Evolutionary conservation across 2,329 filamentous ascomycete genomes (phyloP), one percentile per base, ranked within the genome.

Genomic region (Alternaria sp.): DNA sequence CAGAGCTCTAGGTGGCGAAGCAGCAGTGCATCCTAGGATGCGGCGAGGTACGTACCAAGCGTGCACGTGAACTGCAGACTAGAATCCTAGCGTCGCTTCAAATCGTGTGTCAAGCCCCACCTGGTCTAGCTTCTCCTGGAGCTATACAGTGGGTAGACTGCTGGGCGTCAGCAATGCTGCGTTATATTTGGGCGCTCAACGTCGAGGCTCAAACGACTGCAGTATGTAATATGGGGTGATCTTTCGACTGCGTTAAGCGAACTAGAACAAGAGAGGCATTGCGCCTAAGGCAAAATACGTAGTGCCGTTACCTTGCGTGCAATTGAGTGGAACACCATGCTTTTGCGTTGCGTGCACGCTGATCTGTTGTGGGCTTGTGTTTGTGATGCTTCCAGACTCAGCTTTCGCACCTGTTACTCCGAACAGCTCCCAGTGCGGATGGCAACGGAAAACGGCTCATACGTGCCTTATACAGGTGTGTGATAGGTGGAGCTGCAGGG

Each of bases 401-500:
- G 41, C 33, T 46, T 58, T 53, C 64, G 49, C 63, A 37, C 37
- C 18, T 59, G 53, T 61, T 66, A 37, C 60, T 64, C 30, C 55
- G 58, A 63, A 61, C 55, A 60, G 61, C 56, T 25, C 58, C 57
- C 56, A 59, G 30, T 59, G 28, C 59, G 53, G 57, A 50, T 58
- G 20, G 53, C 14, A 46, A 26, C 15, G 15, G 50, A 26, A n/a
- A 43, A 61, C 45, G 55, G 28, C 44, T 45, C 62, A 45, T 12
- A 45, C 50, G 37, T 57, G 26, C 10, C 28, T 23, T 23, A 54
- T 47, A 30, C 44, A 44, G 51, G 23, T 55, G 21, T 41, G 26
- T 68, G 68, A 71, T 69, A 67, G 68, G 69, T 55, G 64, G 60
- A 58, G 55, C 64, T 66, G 60, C 54, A 66, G 64, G 65, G 61